phyloP scores from a whole-genome alignment of 768 basidiomycete genomes.

The Paxillus ammoniavirescens region DNA sequence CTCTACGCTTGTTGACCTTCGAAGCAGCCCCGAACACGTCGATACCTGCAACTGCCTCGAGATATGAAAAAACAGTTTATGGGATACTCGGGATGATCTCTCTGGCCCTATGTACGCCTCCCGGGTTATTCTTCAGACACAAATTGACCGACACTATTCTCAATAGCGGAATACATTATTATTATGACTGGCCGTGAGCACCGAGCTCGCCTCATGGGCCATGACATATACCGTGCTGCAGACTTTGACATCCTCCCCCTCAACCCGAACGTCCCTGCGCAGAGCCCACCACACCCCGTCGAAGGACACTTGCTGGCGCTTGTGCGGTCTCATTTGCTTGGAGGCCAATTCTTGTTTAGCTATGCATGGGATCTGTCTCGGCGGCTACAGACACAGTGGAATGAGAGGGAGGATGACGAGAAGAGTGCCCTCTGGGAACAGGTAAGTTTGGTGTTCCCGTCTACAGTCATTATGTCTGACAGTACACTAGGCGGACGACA shows the following conservation, averaged over 20 bases:
- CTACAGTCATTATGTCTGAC: constrained; percentile 9
- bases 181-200: constrained; percentile 82
- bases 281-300: constrained; percentile 75
- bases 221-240: constrained; percentile 86
- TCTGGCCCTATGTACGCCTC: constrained; percentile 63
- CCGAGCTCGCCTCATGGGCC: constrained; percentile 74
- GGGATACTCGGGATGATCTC: constrained; percentile 78
- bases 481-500: constrained; percentile 74
- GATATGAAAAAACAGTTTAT: constrained; percentile 64
- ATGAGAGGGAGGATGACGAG: constrained; percentile 47
- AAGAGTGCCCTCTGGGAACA: constrained; percentile 72
- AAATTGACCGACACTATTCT: not conserved
- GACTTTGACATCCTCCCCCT: constrained; percentile 92
- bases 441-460: constrained; percentile 42
- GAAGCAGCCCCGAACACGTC: constrained; percentile 51
- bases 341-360: constrained; percentile 85
- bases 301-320: constrained; percentile 87
- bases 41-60: constrained; percentile 53
- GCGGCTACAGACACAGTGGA: constrained; percentile 81
- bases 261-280: constrained; percentile 63
- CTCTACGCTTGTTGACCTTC: not conserved
- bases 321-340: constrained; percentile 77
- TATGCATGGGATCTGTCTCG: constrained; percentile 91
- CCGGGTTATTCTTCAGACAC: not conserved
- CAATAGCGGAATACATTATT: constrained; percentile 88